Percentiles rank a stretch among this genome's conserved stretches.
Conservation (phyloP, 768 basidiomycete genomes). For the Termitomyces bulborhizus region DNA sequence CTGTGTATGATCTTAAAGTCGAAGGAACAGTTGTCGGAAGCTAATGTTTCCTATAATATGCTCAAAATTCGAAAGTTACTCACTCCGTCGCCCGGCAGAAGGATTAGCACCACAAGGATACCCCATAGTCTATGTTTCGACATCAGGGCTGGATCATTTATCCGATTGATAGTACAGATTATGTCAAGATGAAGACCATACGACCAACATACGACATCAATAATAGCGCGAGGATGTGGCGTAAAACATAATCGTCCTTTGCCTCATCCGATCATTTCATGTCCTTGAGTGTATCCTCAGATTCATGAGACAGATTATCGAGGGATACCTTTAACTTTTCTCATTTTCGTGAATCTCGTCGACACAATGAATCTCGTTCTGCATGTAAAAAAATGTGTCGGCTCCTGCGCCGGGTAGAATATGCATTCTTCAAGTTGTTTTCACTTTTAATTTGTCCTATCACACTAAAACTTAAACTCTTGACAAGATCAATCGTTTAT, state of each 20-base stretch:
- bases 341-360: background rate
- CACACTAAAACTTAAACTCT: too few relatives aligned
- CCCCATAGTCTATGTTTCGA: background rate
- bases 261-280: background rate
- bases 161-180: background rate
- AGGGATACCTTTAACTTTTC: background rate
- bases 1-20: slow-evolving; percentile 11
- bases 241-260: background rate
- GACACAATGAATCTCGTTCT: background rate
- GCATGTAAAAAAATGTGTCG: background rate
- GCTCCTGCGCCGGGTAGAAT: background rate
- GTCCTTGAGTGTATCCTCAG: background rate
- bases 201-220: background rate
- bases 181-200: background rate
- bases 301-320: background rate
- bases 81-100: background rate
- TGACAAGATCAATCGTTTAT: too few relatives aligned
- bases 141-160: too few relatives aligned
- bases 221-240: background rate
- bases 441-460: background rate
- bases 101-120: background rate
- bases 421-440: background rate
- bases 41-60: background rate
- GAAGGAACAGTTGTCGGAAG: slow-evolving; percentile 6
- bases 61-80: background rate